phyloP scores from a whole-genome alignment of 306 rosid species.

The Prunus mongolica region DNA sequence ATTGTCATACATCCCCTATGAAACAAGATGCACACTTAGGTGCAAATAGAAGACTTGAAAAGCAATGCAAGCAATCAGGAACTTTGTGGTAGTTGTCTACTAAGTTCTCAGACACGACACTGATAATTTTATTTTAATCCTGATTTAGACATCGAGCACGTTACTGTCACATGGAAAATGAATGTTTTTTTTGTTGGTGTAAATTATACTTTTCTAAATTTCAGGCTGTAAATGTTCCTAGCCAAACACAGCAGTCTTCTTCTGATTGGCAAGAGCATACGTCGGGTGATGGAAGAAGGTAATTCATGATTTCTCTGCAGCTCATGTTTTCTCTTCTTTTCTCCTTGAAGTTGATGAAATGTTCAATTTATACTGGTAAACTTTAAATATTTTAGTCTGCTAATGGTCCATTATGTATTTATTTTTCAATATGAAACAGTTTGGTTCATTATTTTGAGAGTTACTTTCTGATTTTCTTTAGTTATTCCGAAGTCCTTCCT shows the following conservation, averaged over 20 bases:
- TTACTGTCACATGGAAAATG: not conserved
- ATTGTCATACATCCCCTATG: not conserved
- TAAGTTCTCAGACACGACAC: not conserved
- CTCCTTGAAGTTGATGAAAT: not conserved
- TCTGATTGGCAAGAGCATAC: conserved; percentile 99
- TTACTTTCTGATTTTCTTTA: not conserved
- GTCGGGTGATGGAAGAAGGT: conserved; percentile 94
- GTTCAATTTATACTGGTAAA: not conserved
- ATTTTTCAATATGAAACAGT: not conserved
- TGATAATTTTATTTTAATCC: not conserved
- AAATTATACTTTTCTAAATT: conserved; percentile 24
- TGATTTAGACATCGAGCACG: not conserved
- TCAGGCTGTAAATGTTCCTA: conserved; percentile 49
- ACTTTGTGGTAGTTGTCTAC: not conserved
- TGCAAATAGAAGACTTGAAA: not conserved
- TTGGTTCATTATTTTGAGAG: not conserved
- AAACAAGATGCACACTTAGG: not conserved
- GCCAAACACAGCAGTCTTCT: conserved; percentile 43
- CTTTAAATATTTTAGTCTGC: not conserved
- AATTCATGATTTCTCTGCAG: not conserved
- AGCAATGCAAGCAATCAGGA: not conserved
- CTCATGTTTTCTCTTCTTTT: not conserved
- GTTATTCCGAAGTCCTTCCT: not conserved
- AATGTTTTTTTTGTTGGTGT: not conserved
- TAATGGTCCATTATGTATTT: not conserved